Evolutionary conservation across 305 asterid species (phyloP).

Genomic region (Petunia hybrid): DNA sequence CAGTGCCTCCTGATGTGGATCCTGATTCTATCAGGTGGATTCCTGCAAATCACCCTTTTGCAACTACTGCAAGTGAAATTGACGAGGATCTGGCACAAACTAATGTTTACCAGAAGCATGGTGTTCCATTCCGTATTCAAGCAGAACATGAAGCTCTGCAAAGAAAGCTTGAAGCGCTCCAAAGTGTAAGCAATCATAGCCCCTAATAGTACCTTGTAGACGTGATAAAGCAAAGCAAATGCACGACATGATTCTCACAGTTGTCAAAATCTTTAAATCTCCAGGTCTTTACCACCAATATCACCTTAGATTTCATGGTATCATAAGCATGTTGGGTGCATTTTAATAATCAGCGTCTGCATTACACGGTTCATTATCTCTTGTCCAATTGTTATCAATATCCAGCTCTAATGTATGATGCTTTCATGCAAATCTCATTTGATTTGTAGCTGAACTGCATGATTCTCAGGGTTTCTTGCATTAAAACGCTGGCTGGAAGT

Average conservation of each 20-base stretch:
- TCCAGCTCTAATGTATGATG: not conserved
- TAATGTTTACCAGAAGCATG: slow-evolving; percentile 90
- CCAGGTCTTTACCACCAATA: slow-evolving; percentile 16
- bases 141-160: slow-evolving; percentile 99
- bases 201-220: slow-evolving; percentile 6
- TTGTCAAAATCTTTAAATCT: slow-evolving; percentile 21
- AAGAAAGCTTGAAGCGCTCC: slow-evolving; percentile 92
- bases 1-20: slow-evolving; percentile 94
- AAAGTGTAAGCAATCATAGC: slow-evolving; percentile 63
- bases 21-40: slow-evolving; percentile 98
- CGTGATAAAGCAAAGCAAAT: slow-evolving; percentile 10
- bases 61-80: slow-evolving; percentile 92
- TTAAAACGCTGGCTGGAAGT: not conserved
- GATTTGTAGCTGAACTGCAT: slow-evolving; percentile 22
- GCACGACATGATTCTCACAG: not conserved
- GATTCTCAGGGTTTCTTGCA: not conserved
- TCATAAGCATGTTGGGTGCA: not conserved
- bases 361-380: not conserved
- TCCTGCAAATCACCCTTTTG: slow-evolving; percentile 99
- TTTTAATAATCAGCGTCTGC: not conserved
- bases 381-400: slow-evolving; percentile 7
- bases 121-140: slow-evolving; percentile 93
- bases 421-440: slow-evolving; percentile 13
- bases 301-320: slow-evolving; percentile 20
- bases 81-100: slow-evolving; percentile 92